Evolutionary conservation across 441 rosid species (phyloP).

Genomic region (Metrosideros polymorpha): DNA sequence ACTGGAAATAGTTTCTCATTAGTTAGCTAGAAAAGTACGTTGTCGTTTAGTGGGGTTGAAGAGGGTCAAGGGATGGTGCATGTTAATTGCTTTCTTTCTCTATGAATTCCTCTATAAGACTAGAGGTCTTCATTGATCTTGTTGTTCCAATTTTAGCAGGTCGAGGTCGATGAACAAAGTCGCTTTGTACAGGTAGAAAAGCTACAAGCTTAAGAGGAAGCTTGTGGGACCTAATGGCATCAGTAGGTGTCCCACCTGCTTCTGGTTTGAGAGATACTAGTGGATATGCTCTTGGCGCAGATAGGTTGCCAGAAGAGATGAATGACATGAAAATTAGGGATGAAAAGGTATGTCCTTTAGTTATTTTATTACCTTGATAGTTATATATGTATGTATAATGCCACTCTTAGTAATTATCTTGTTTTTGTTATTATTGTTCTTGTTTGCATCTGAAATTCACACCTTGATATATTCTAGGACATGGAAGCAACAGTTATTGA

Average conservation of each 20-base stretch:
- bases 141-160: constrained; percentile 16
- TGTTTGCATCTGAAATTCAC: not conserved
- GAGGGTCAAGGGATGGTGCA: not conserved
- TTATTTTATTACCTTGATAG: not conserved
- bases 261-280: constrained; percentile 60
- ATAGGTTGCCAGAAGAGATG: constrained; percentile 81
- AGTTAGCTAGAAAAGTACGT: not conserved
- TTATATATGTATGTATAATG: not conserved
- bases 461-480: constrained; percentile 38
- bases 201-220: constrained; percentile 13
- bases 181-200: constrained; percentile 7
- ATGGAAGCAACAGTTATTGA: constrained; percentile 85
- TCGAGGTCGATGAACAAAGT: constrained; percentile 31
- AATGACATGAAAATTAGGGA: constrained; percentile 89
- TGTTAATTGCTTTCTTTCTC: not conserved
- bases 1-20: not conserved
- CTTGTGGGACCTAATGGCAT: constrained; percentile 50
- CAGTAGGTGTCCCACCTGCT: constrained; percentile 57
- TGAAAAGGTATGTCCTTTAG: constrained; percentile 39
- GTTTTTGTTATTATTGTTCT: not conserved
- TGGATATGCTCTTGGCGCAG: constrained; percentile 43
- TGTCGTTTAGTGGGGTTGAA: not conserved
- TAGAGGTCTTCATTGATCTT: not conserved
- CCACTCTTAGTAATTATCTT: not conserved
- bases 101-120: not conserved